Conservation (phyloP, 257 asterid species). For the Nicotiana obtusifolia region DNA sequence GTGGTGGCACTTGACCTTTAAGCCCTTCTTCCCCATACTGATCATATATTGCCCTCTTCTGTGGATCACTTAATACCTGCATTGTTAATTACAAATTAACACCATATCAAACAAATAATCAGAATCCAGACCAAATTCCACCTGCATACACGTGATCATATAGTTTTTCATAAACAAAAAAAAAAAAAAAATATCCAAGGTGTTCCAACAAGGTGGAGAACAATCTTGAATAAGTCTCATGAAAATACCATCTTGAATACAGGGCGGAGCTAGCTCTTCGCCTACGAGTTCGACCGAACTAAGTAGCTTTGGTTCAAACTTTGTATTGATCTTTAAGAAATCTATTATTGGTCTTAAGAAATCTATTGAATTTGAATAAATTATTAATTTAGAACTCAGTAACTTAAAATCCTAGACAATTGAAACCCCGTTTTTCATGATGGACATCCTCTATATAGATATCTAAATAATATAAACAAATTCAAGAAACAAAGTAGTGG, state of each 20-base stretch:
- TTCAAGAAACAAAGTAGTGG: not conserved
- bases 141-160: not conserved
- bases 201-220: not conserved
- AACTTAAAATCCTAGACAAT: too few relatives aligned
- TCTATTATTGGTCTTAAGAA: too few relatives aligned
- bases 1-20: slow-evolving; percentile 85
- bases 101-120: not conserved
- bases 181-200: not conserved
- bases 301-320: too few relatives aligned
- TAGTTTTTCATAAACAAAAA: too few relatives aligned
- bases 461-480: not conserved
- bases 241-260: not conserved
- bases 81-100: not conserved
- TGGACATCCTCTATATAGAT: not conserved
- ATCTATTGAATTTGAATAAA: too few relatives aligned
- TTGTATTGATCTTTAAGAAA: too few relatives aligned
- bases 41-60: slow-evolving; percentile 74
- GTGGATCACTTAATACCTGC: slow-evolving; percentile 83
- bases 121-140: not conserved
- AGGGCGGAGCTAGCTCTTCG: too few relatives aligned
- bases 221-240: not conserved
- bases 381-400: too few relatives aligned
- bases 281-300: too few relatives aligned
- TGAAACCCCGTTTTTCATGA: not conserved
- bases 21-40: slow-evolving; percentile 92